These are phyloP conservation scores for Postia placenta DNA, from an alignment of 768 basidiomycete genomes.

Conservation along the genomic window DNA sequence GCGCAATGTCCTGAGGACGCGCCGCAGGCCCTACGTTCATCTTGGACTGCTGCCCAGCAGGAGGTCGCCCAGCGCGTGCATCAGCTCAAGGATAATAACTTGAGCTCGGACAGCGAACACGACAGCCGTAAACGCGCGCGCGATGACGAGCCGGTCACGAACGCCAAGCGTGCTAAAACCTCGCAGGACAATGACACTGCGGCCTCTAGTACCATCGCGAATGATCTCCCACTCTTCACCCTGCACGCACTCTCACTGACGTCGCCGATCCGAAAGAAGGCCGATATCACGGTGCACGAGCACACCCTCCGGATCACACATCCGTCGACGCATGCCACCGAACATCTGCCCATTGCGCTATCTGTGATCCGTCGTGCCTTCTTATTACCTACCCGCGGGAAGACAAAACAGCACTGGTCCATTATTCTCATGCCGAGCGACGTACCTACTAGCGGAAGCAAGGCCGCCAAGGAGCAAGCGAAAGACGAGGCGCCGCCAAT, in stretches of 20 bases:
- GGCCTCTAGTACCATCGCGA: neutral
- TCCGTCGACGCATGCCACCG: slow-evolving; percentile 40
- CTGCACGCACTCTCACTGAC: slow-evolving; percentile 63
- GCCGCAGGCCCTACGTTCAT: neutral
- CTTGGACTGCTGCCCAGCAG: neutral
- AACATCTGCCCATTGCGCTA: slow-evolving; percentile 42
- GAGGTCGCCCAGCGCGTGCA: neutral
- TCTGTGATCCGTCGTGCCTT: slow-evolving; percentile 53
- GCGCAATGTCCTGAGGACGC: neutral
- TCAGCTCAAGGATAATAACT: neutral
- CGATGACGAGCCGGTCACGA: neutral
- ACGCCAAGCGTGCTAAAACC: neutral
- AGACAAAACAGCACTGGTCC: slow-evolving; percentile 67
- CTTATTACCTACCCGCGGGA: slow-evolving; percentile 69
- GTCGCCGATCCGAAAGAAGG: slow-evolving; percentile 71
- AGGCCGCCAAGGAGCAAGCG: slow-evolving; percentile 15
- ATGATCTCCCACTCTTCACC: slow-evolving; percentile 33
- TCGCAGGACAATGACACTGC: neutral
- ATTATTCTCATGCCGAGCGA: slow-evolving; percentile 58
- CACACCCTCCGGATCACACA: slow-evolving; percentile 47
- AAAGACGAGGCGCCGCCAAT: slow-evolving; percentile 34
- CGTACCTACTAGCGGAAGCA: slow-evolving; percentile 31
- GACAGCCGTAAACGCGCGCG: neutral
- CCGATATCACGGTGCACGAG: slow-evolving; percentile 54
- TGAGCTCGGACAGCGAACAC: neutral